Conservation (phyloP, 768 basidiomycete genomes). For the Rhodotorula toruloides region DNA sequence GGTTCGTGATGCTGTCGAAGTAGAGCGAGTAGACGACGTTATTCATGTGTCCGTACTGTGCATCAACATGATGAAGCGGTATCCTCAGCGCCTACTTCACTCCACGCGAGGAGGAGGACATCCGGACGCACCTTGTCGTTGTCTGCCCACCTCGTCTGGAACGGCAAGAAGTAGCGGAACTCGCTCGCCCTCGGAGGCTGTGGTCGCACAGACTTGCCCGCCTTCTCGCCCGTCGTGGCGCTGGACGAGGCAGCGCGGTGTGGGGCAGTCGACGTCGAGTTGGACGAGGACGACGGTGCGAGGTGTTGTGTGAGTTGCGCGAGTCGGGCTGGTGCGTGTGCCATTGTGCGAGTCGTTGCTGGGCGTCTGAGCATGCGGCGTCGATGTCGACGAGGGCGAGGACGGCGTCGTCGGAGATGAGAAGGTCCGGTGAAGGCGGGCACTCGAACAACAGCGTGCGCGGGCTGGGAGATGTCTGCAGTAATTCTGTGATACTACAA, state of each 20-base stretch:
- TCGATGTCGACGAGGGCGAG: neutral
- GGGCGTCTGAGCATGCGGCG: neutral
- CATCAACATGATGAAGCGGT: neutral
- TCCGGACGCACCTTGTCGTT: conserved; percentile 11
- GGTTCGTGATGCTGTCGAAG: conserved; percentile 15
- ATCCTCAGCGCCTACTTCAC: too few relatives aligned
- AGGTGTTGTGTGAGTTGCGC: neutral
- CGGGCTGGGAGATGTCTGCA: too few relatives aligned
- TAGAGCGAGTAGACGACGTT: conserved; percentile 17
- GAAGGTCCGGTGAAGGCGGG: too few relatives aligned
- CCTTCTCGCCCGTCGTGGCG: too few relatives aligned
- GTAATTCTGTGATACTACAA: too few relatives aligned
- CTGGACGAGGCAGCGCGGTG: neutral
- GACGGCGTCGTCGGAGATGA: neutral
- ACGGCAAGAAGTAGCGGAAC: neutral
- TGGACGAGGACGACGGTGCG: neutral
- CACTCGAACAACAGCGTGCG: too few relatives aligned
- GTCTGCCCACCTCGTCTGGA: conserved; percentile 8
- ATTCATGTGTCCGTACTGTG: conserved; percentile 20
- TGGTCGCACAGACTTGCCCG: neutral
- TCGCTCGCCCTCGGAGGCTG: neutral
- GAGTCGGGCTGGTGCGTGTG: neutral
- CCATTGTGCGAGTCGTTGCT: neutral
- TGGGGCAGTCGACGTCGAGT: neutral
- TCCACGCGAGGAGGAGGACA: neutral